Percentiles rank a stretch among this genome's conserved stretches.
These are phyloP conservation scores for Parmales sp. DNA, from an alignment of 108 stramenopile species.

Conservation along the genomic window DNA sequence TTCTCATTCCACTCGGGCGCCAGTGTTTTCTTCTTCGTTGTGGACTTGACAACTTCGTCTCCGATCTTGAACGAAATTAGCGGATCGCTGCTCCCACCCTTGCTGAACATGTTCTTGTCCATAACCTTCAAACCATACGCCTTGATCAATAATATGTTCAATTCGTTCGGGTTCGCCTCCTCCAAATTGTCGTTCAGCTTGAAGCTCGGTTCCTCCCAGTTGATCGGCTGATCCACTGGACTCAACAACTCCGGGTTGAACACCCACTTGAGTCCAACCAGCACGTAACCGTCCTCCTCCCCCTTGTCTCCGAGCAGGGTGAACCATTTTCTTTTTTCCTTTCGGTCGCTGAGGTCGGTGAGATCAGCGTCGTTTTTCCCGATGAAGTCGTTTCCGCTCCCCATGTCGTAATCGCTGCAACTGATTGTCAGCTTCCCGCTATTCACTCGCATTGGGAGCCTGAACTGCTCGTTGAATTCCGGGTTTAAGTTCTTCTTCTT, in stretches of 20 bases:
- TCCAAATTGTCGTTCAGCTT: background rate
- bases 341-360: background rate
- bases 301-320: background rate
- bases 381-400: slow-evolving; percentile 12
- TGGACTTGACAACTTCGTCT: background rate
- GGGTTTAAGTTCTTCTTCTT: slow-evolving; percentile 13
- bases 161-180: slow-evolving; percentile 9
- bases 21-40: slow-evolving; percentile 14
- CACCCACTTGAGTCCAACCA: slow-evolving; percentile 4
- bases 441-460: background rate
- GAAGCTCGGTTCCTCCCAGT: slow-evolving; percentile 10
- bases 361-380: slow-evolving; percentile 1
- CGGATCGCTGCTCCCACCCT: slow-evolving; percentile 17
- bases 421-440: background rate
- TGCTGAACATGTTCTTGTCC: slow-evolving; percentile 16
- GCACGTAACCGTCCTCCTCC: background rate
- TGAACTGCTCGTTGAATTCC: slow-evolving; percentile 4
- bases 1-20: slow-evolving; percentile 17
- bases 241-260: slow-evolving; percentile 2
- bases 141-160: background rate
- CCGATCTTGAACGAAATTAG: background rate
- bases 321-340: background rate
- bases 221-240: background rate
- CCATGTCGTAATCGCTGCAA: slow-evolving; percentile 9
- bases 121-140: slow-evolving; percentile 8